Conservation (phyloP, 2,329 filamentous ascomycete species). For the Aspergillus carbonarius region DNA sequence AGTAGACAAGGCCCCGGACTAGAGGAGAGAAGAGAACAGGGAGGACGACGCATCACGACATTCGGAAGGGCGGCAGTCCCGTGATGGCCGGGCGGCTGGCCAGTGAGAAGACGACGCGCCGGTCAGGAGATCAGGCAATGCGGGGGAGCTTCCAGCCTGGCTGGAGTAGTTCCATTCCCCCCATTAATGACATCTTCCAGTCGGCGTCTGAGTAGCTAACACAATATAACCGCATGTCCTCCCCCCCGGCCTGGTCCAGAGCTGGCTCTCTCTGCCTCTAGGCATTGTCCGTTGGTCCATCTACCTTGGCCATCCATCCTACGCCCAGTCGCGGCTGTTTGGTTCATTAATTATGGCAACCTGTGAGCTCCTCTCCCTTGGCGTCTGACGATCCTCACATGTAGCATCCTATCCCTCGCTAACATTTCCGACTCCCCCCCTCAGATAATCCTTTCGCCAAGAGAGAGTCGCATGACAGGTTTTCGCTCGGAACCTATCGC, state of each 20-base stretch:
- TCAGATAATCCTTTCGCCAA: conserved; percentile 68
- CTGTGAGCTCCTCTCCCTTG: conserved; percentile 12
- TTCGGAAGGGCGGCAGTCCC: neutral
- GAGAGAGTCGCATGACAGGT: conserved; percentile 63
- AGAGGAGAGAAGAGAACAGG: neutral
- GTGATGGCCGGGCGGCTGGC: conserved; percentile 8
- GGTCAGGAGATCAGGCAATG: conserved; percentile 20
- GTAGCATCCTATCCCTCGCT: neutral
- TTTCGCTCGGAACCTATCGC: conserved; percentile 70
- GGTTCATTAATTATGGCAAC: conserved; percentile 8
- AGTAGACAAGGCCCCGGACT: neutral
- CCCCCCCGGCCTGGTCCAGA: neutral
- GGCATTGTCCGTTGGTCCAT: neutral
- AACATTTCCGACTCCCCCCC: neutral
- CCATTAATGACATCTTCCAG: neutral
- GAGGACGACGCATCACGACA: neutral
- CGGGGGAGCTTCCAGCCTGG: conserved; percentile 11
- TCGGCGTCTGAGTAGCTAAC: neutral
- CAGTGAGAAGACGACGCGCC: conserved; percentile 9
- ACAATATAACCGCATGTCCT: neutral
- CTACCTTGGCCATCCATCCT: neutral
- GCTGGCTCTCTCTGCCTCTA: neutral
- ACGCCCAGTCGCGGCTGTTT: neutral
- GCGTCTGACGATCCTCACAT: neutral
- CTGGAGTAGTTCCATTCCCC: no score